Evolutionary conservation across 1,284 basidiomycete species (phyloP), one percentile per base, ranked within the genome.

Genomic region (Exsudoporus floridanus): DNA sequence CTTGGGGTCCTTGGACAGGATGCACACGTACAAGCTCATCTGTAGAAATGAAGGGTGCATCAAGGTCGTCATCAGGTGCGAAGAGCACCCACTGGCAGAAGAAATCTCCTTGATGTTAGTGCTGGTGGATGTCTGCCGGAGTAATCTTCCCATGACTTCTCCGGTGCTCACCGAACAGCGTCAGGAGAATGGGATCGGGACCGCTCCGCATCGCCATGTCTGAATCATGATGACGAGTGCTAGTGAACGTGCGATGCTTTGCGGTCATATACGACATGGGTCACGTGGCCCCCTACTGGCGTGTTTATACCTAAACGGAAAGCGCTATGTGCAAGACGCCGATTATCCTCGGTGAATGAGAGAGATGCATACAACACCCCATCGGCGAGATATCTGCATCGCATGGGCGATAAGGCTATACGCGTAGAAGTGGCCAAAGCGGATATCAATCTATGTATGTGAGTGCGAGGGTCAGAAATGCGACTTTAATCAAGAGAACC

Each of bases 31-130:
- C 88, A 91, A 91, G 68, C 87, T 89, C 89, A 92, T 92, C n/a
- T 31, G 86, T 86, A 37, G 87, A 85, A 65, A 90, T 90, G 69
- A 88, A 90, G 5, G 92, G 92, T 2, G 92, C 93, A 72, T 96
- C 91, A 14, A 96, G 77, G 60, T 94, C 91, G 0, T 94, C 93
- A 61, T 94, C 89, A 4, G 93, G 92, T 1, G 89, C 86, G 63
- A 97, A 96, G 39, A 97, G 76, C 1, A 93, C 94, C 68, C 93
- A 94, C 16, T n/a, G n/a, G n/a, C n/a, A n/a, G n/a, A n/a, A n/a
- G 89, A 92, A 68, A 91, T 80, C 67, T 94, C 91, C 70, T 94
- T 93, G 76, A 94, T 94, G 66, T 94, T 94, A 19, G 90, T 93
- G 61, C 87, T 90, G 61, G 95, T 94, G 2, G 91, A 86, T 0